Percentiles rank a stretch among this genome's conserved stretches.
phyloP scores from a whole-genome alignment of 176 grass and related monocot species.

The Carex littledalei region DNA sequence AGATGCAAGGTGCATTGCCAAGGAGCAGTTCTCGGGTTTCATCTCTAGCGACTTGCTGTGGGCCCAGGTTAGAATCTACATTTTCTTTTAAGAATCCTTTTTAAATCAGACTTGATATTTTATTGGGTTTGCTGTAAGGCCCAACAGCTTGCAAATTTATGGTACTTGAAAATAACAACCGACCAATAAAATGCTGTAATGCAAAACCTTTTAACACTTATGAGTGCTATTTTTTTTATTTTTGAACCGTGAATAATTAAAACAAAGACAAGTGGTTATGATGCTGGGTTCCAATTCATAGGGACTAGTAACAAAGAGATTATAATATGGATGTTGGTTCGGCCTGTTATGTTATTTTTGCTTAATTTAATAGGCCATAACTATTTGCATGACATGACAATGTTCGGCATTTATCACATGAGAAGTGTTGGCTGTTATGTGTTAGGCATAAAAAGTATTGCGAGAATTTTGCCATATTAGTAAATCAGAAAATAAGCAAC shows the following conservation, averaged over 20 bases:
- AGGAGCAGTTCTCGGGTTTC: slow-evolving; percentile 99
- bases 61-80: slow-evolving; percentile 59
- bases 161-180: neutral
- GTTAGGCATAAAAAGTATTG: neutral
- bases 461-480: neutral
- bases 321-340: neutral
- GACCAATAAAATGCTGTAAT: neutral
- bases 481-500: slow-evolving; percentile 1
- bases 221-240: neutral
- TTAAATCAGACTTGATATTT: neutral
- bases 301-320: neutral
- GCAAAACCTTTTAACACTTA: neutral
- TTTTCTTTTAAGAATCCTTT: neutral
- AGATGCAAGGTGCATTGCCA: slow-evolving; percentile 82
- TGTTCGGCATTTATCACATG: neutral
- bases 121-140: neutral
- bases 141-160: neutral
- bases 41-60: slow-evolving; percentile 90
- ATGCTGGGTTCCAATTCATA: neutral
- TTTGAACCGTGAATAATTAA: neutral
- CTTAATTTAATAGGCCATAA: neutral
- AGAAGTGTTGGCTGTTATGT: neutral
- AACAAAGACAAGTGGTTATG: neutral
- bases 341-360: neutral
- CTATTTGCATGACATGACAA: neutral